A percentile compares a stretch with the other conserved stretches of the same genome.
These are phyloP conservation scores for Mortierella sp. DNA, from an alignment of 371 early-diverging fungal genomes.

Conservation along the genomic window DNA sequence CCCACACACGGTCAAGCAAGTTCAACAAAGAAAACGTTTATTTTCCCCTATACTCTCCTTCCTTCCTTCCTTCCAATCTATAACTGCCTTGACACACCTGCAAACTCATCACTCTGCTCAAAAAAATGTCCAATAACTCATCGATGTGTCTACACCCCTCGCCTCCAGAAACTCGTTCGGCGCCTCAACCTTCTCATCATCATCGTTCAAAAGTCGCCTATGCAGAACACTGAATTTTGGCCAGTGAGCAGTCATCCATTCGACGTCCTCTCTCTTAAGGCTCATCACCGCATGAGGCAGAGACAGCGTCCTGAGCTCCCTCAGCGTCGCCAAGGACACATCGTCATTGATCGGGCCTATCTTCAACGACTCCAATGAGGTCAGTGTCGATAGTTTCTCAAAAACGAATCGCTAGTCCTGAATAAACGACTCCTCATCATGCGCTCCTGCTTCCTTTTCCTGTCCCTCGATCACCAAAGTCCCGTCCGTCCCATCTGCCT, in stretches of 20 bases:
- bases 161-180: too few species aligned
- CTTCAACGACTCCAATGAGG: neutral
- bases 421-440: neutral
- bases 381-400: neutral
- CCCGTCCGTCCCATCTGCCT: neutral
- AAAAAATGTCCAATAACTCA: too few species aligned
- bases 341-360: neutral
- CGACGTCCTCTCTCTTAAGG: neutral
- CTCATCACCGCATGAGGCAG: neutral
- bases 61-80: too few species aligned
- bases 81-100: too few species aligned
- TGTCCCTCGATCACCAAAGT: neutral
- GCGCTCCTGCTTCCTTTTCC: neutral
- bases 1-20: too few species aligned
- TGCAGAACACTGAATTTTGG: neutral
- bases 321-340: neutral
- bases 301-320: neutral
- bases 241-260: neutral
- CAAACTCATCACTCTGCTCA: too few species aligned
- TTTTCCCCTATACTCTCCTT: too few species aligned
- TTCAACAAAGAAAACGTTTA: too few species aligned
- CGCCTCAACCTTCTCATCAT: neutral
- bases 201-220: neutral
- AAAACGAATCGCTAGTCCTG: neutral
- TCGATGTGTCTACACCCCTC: too few species aligned